A percentile compares a stretch with the other conserved stretches of the same genome.
Conservation (phyloP, 108 stramenopile genomes). For the Skeletonema tropicum region DNA sequence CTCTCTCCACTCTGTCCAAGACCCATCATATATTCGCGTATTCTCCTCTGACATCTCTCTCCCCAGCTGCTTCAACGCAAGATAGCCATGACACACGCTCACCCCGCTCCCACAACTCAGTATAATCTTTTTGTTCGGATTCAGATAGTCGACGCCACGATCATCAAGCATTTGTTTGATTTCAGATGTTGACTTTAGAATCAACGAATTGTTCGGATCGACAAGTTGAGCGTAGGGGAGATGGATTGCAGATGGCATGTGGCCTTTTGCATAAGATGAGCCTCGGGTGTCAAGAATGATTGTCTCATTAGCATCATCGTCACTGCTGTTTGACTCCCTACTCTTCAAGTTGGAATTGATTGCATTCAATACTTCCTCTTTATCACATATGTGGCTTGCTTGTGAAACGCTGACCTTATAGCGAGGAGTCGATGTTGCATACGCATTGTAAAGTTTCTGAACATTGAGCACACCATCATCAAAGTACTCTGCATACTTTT, state of each 20-base stretch:
- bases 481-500: conserved; percentile 24
- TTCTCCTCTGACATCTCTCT: conserved; percentile 50
- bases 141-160: conserved; percentile 54
- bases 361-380: conserved; percentile 39
- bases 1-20: conserved; percentile 79
- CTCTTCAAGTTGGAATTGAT: conserved; percentile 30
- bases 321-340: not conserved
- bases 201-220: conserved; percentile 46
- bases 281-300: conserved; percentile 75
- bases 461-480: conserved; percentile 40
- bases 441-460: conserved; percentile 24
- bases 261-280: conserved; percentile 61
- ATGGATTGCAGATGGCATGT: conserved; percentile 81
- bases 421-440: conserved; percentile 41
- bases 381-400: conserved; percentile 45
- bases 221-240: conserved; percentile 62
- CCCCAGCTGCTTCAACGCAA: conserved; percentile 70
- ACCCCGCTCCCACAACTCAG: conserved; percentile 80
- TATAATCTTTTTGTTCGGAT: conserved; percentile 49
- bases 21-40: conserved; percentile 75
- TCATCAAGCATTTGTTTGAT: conserved; percentile 50
- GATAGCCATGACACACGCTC: conserved; percentile 67
- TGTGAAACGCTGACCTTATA: conserved; percentile 49
- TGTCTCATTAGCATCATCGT: conserved; percentile 19
- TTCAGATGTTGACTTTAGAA: conserved; percentile 59